A percentile compares a stretch with the other conserved stretches of the same genome.
These are phyloP conservation scores for Rubia yunnanensis DNA, from an alignment of 257 asterid species.

Conservation along the genomic window DNA sequence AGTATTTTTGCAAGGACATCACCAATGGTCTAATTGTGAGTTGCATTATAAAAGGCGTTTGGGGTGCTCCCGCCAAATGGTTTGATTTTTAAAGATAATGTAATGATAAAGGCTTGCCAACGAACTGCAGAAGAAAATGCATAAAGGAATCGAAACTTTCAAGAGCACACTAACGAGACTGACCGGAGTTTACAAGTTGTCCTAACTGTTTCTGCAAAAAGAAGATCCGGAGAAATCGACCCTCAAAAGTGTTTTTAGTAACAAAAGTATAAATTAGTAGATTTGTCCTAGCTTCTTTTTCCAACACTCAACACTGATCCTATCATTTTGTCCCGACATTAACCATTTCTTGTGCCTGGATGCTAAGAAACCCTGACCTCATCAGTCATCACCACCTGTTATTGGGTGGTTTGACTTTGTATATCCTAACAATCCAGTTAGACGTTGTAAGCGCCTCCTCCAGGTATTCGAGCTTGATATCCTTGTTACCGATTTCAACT, in stretches of 20 bases:
- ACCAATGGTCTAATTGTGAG: too few relatives aligned
- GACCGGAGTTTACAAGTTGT: not conserved
- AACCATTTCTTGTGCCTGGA: not conserved
- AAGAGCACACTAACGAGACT: not conserved
- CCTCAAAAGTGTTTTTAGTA: conserved; percentile 11
- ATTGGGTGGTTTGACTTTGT: conserved; percentile 90
- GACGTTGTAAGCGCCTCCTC: conserved; percentile 98
- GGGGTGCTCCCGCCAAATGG: too few relatives aligned
- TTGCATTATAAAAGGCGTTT: too few relatives aligned
- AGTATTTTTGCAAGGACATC: too few relatives aligned
- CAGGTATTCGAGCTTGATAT: conserved; percentile 75
- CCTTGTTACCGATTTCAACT: conserved; percentile 94
- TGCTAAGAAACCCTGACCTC: not conserved
- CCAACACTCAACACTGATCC: conserved; percentile 5
- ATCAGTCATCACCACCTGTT: conserved; percentile 73
- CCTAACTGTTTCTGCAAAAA: conserved; percentile 16
- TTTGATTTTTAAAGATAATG: too few relatives aligned
- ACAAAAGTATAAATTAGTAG: not conserved
- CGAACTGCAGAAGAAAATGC: not conserved
- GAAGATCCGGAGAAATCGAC: not conserved
- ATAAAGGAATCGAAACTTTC: not conserved
- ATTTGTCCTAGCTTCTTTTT: conserved; percentile 1
- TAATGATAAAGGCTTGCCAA: not conserved
- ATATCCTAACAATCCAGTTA: conserved; percentile 93
- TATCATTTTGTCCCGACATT: conserved; percentile 14